Percentiles rank a stretch among this genome's conserved stretches.
Conservation (phyloP, 2,329 filamentous ascomycete species). For the Hymenoscyphus salicellus region DNA sequence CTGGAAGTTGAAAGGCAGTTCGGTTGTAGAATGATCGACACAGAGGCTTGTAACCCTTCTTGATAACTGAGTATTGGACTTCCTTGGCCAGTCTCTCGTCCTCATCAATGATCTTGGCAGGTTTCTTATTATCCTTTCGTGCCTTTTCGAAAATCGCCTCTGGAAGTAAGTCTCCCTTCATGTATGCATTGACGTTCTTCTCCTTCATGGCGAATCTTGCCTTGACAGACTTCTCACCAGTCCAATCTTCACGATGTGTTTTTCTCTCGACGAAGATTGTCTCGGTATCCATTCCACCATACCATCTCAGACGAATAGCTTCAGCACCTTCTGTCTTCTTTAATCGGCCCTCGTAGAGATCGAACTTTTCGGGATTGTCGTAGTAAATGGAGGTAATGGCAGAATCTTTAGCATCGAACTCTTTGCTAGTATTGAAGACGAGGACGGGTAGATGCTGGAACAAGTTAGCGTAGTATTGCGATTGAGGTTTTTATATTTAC, state of each 20-base stretch:
- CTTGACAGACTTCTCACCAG: constrained; percentile 97
- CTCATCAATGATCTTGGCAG: constrained; percentile 84
- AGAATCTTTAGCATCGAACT: constrained; percentile 85
- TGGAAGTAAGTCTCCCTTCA: constrained; percentile 80
- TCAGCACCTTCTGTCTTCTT: constrained; percentile 98
- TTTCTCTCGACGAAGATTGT: constrained; percentile 97
- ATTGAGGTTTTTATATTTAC: constrained; percentile 32
- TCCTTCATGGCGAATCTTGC: constrained; percentile 93
- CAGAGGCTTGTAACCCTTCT: constrained; percentile 81
- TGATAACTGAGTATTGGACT: constrained; percentile 88
- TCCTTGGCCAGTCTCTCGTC: constrained; percentile 87
- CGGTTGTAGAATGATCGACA: constrained; percentile 97
- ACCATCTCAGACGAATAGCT: constrained; percentile 94
- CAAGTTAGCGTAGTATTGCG: constrained; percentile 20
- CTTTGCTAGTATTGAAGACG: constrained; percentile 96
- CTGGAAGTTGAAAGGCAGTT: constrained; percentile 94
- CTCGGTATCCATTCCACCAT: constrained; percentile 92
- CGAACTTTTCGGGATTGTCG: constrained; percentile 91
- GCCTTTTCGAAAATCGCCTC: constrained; percentile 94
- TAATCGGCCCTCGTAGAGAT: constrained; percentile 86
- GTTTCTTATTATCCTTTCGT: constrained; percentile 91
- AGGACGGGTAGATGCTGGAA: constrained; percentile 82
- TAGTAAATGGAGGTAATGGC: constrained; percentile 99
- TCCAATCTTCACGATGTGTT: constrained; percentile 98
- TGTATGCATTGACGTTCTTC: constrained; percentile 92